These are phyloP conservation scores for Trichoderma gamsii DNA, from an alignment of 495 filamentous ascomycete genomes.

Conservation along the genomic window DNA sequence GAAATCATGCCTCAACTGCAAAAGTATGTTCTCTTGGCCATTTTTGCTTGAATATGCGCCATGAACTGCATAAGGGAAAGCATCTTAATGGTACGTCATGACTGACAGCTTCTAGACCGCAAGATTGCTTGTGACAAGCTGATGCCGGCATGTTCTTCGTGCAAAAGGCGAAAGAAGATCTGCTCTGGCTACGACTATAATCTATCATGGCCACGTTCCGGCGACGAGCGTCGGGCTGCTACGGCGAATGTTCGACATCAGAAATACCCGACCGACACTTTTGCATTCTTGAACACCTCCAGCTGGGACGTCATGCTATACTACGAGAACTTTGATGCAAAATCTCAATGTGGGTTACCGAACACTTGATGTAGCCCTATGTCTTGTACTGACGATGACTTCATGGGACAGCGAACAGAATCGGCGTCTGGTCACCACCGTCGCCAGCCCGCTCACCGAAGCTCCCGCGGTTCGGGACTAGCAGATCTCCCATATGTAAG, in stretches of 20 bases:
- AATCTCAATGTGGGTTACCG: background rate
- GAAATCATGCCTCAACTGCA: slow-evolving; percentile 8
- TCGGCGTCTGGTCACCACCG: background rate
- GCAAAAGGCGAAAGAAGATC: background rate
- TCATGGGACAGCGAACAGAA: background rate
- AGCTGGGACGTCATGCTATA: background rate
- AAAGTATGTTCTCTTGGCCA: background rate
- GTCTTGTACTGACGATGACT: background rate
- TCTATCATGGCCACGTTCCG: background rate
- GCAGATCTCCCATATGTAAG: background rate
- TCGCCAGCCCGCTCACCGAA: background rate
- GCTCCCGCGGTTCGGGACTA: background rate
- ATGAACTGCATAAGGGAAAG: background rate
- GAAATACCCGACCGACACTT: background rate
- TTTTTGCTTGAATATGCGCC: background rate
- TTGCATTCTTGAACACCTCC: background rate
- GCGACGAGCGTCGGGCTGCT: background rate
- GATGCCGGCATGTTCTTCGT: slow-evolving; percentile 1
- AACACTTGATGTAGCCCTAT: background rate
- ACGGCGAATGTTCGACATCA: background rate
- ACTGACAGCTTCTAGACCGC: background rate
- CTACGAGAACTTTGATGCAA: background rate
- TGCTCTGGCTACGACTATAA: slow-evolving; percentile 4
- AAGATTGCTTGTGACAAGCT: background rate
- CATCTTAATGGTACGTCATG: background rate